Percentiles rank a stretch among this genome's conserved stretches.
Conservation (phyloP, 306 rosid genomes). For the Rubus idaeus region DNA sequence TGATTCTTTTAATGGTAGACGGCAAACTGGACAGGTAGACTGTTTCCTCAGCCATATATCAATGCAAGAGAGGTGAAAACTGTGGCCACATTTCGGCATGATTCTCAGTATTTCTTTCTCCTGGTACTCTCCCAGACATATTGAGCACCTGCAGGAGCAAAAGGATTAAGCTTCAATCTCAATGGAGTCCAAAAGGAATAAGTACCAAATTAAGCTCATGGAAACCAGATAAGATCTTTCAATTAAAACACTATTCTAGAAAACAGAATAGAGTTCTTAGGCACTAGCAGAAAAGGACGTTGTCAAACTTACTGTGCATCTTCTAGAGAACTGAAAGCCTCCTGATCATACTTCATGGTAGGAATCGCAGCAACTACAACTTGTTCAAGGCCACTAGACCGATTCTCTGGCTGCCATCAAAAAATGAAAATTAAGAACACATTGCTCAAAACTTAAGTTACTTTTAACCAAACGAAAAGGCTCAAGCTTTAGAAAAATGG, state of each 20-base stretch:
- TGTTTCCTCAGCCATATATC: constrained; percentile 87
- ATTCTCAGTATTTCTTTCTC: constrained; percentile 79
- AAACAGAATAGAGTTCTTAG: not conserved
- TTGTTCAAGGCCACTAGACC: constrained; percentile 60
- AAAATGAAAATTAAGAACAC: constrained; percentile 50
- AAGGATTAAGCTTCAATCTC: not conserved
- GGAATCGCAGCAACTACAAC: constrained; percentile 88
- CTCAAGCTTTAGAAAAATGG: not conserved
- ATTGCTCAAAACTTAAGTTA: constrained; percentile 18
- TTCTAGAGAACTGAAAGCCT: constrained; percentile 75
- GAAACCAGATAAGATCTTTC: not conserved
- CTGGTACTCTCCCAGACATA: constrained; percentile 85
- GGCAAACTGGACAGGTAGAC: constrained; percentile 91
- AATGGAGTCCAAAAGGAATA: not conserved
- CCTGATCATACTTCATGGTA: constrained; percentile 75
- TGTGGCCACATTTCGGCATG: constrained; percentile 94
- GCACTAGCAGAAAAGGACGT: not conserved
- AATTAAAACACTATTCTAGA: not conserved
- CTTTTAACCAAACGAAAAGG: constrained; percentile 5
- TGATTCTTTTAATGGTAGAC: constrained; percentile 66
- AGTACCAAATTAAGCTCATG: not conserved
- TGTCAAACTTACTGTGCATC: constrained; percentile 76
- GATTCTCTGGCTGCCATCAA: constrained; percentile 84
- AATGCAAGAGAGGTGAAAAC: constrained; percentile 87
- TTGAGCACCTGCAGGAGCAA: constrained; percentile 72